Base-by-base conservation (phyloP, 2,329 filamentous ascomycete genomes). In the Allantophomopsis cytisporea region DNA sequence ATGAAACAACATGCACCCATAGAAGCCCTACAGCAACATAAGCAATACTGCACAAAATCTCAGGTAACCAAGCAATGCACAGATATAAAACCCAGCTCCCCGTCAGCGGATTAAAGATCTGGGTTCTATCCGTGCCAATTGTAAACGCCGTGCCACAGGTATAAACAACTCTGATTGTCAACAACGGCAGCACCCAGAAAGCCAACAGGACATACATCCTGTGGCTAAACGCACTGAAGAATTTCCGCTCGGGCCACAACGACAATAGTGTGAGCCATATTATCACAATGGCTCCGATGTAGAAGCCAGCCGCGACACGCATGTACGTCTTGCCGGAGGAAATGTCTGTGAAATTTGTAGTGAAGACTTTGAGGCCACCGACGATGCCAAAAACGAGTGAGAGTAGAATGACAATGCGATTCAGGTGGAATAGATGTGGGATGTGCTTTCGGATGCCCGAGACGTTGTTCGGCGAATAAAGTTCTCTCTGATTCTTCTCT, bases 61-160 rank as follows among this genome's bases (percentile, higher is more conserved):
- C 39, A 6, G 39, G 39, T 8, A 41, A 18, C 39, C 35, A 41
- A 23, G 34, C 39, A 32, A 41, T 23, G 7, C 18, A 32, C 2
- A 41, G 39, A 28, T 41, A 41, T 13, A 41, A 16, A 33, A 37
- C 13, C 39, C 39, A 41, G 15, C 39, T 41, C 5, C 39, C 39
- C 11, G 23, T 38, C 8, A 41, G 16, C 6, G 39, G 23, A 12
- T 12, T 28, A 10, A 28, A 28, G 8, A 28, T 8, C 11, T 28
- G 23, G 3, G 23, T 28, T 28, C 23, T 28, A 10, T 28, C 23
- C 23, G 23, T 28, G 23, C 11, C 7, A 8, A 28, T 28, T 10
- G 23, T 28, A 10, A 28, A 28, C 4, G 23, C 23, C 11, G 23
- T 28, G 8, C 23, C 23, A 28, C 23, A 31, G n/a, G 35, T 37